A percentile compares a stretch with the other conserved stretches of the same genome.
Conservation (phyloP, 2,329 filamentous ascomycete species). For the Tolypocladium guangdongense region DNA sequence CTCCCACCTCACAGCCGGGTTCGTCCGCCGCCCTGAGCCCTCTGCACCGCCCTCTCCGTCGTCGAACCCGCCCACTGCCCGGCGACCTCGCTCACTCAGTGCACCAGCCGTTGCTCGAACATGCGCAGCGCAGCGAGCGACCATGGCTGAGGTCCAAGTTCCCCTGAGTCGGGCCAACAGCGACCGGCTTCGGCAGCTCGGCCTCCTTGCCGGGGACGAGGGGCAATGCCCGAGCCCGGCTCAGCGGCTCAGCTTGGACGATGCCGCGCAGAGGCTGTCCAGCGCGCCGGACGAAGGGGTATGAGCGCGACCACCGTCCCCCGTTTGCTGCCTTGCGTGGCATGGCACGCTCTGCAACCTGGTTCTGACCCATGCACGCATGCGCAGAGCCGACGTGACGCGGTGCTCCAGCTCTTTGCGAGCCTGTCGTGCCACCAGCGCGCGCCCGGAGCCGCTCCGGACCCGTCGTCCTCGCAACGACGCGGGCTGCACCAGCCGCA, state of each 20-base stretch:
- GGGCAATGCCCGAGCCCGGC: not conserved
- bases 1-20: not conserved
- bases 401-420: slow-evolving; percentile 1
- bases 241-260: not conserved
- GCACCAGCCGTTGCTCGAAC: not conserved
- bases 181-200: not conserved
- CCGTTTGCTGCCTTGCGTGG: not conserved
- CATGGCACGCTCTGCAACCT: no score
- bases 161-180: not conserved
- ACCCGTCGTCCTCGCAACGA: not conserved
- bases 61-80: not conserved
- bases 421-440: not conserved
- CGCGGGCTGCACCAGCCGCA: not conserved
- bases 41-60: not conserved
- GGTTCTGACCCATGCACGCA: not conserved
- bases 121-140: not conserved
- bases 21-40: not conserved
- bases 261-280: not conserved
- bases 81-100: not conserved
- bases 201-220: not conserved
- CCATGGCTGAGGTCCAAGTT: not conserved
- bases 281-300: not conserved
- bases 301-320: not conserved
- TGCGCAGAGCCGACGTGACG: slow-evolving; percentile 3
- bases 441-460: not conserved